Percentiles rank a stretch among this genome's conserved stretches.
Evolutionary conservation across 1,284 basidiomycete genomes (phyloP).

Genomic region (Termitomyces sp.): DNA sequence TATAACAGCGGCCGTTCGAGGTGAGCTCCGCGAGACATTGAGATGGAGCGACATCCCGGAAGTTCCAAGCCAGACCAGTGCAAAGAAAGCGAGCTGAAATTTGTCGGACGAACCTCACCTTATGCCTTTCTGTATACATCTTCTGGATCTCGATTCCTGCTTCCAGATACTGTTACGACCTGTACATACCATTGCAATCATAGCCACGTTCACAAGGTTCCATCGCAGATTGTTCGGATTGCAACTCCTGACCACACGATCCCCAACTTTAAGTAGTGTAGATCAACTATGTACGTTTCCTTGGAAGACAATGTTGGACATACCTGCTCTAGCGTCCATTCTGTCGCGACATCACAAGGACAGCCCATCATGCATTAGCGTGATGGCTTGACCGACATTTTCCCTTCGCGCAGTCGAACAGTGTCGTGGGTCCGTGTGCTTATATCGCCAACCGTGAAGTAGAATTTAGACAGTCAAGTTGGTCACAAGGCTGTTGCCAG

Average conservation of each 20-base stretch:
- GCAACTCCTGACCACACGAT: not conserved
- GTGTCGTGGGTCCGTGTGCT: constrained; percentile 9
- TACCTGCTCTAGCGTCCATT: not conserved
- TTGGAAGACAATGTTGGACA: not conserved
- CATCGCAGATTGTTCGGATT: not conserved
- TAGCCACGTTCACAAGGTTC: not conserved
- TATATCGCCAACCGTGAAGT: not conserved
- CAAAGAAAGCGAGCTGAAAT: constrained; percentile 17
- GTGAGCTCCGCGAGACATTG: constrained; percentile 62
- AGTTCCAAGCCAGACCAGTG: constrained; percentile 12
- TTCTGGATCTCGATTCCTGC: not conserved
- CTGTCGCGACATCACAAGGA: not conserved
- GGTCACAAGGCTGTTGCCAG: constrained; percentile 5
- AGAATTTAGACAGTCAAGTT: not conserved
- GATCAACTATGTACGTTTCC: not conserved
- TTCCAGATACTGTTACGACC: not conserved
- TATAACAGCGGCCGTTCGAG: constrained; percentile 43
- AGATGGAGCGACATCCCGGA: constrained; percentile 50
- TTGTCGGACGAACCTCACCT: not conserved
- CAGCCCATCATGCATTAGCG: not conserved
- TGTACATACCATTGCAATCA: not conserved
- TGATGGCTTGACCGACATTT: not conserved
- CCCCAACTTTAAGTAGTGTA: not conserved
- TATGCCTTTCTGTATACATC: not conserved
- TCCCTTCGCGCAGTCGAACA: constrained; percentile 1